Base-by-base conservation (phyloP, 768 basidiomycete species). In the Floccularia luteovirens region DNA sequence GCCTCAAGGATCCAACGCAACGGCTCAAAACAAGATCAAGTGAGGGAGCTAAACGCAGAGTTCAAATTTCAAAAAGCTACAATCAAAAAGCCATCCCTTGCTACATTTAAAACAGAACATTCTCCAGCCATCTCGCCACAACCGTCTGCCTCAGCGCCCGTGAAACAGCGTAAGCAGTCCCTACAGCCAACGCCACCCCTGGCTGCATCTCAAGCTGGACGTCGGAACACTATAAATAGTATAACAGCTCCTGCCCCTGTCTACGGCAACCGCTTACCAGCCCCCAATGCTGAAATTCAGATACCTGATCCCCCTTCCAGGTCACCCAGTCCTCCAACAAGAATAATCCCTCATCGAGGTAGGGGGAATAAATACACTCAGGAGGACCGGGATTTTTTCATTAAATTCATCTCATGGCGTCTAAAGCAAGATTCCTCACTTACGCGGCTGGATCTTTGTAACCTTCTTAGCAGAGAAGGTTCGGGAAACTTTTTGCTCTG, bases 301-400 rank as follows among this genome's bases (percentile, higher is more conserved):
- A 62, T 79, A 23, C 83, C 81, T 4, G 64, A 66, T 5, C 77
- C 79, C 11, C 82, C 83, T 1, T 76, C 77, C 16, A 75, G 80
- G 33, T 77, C 78, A n/a, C 84, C 84, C 1, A 75, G 67, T 2
- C 83, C 84, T 17, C 84, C 83, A 5, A 69, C 67, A 6, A 56
- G 56, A 41, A 52, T 78, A 20, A 61, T 78, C 39, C 64, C 62
- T 27, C 59, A 58, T 17, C 32, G 32, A 38, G 67, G 63, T 10
- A 58, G 69, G 41, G 79, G 82, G 36, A 71, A 81, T 45, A 76
- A 61, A 54, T 87, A 79, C 50, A 85, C 83, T 1, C 59, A 67
- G 19, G 78, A 78, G 48, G 84, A 87, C 51, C 70, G 71, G 34
- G 67, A 71, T 3, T 87, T 70, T 47, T 84, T 86, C 53, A 61